These are phyloP conservation scores for Fusarium sp. DNA, from an alignment of 2,329 filamentous ascomycete species.

Conservation along the genomic window DNA sequence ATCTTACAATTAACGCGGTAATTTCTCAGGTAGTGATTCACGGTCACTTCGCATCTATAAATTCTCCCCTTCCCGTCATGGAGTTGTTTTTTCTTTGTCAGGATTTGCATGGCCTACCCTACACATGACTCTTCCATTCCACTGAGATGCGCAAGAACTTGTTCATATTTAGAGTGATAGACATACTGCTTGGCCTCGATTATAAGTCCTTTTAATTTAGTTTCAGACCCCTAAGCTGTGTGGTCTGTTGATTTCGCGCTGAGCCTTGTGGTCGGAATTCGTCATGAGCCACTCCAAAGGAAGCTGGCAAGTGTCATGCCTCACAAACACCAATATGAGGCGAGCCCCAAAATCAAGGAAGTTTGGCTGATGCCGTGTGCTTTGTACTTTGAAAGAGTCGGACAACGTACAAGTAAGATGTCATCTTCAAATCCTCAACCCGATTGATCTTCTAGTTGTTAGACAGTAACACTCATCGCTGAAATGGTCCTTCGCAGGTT, in stretches of 20 bases:
- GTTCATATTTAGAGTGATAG: neutral
- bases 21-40: too few species aligned
- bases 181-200: neutral
- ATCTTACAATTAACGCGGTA: too few species aligned
- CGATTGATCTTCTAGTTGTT: neutral
- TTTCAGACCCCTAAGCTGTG: too few species aligned
- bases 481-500: neutral
- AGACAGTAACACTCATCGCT: neutral
- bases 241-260: neutral
- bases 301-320: neutral
- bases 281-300: neutral
- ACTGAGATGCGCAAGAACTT: neutral
- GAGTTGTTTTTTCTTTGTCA: neutral
- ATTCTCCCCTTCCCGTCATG: too few species aligned
- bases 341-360: neutral
- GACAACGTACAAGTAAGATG: neutral
- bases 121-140: neutral
- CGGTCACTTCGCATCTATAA: too few species aligned
- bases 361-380: neutral
- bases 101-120: neutral
- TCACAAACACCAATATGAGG: neutral
- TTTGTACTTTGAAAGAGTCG: neutral
- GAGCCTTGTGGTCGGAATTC: neutral
- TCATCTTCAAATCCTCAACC: neutral
- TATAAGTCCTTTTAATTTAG: neutral